Conservation (phyloP, 371 early-diverging fungal species). For the Syncephalastrum contaminatum region DNA sequence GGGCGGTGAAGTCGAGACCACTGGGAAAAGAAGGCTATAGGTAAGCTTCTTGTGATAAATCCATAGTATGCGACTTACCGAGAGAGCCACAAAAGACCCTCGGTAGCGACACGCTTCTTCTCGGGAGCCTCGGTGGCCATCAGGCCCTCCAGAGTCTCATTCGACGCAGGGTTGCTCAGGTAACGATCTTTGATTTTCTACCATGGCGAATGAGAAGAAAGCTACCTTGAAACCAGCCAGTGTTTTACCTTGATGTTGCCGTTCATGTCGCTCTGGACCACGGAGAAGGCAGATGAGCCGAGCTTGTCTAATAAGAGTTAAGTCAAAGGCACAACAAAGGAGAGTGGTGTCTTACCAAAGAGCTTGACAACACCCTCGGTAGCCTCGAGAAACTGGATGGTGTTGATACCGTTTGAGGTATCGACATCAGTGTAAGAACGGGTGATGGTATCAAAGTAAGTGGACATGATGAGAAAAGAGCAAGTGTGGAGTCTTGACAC, state of each 20-base stretch:
- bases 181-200: constrained; percentile 84
- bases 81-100: constrained; percentile 92
- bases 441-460: constrained; percentile 69
- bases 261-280: constrained; percentile 86
- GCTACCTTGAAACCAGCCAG: background rate
- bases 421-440: constrained; percentile 73
- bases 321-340: background rate
- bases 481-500: background rate
- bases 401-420: constrained; percentile 69
- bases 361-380: constrained; percentile 78
- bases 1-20: constrained; percentile 86
- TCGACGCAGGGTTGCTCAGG: constrained; percentile 58
- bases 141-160: constrained; percentile 81
- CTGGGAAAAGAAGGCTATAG: background rate
- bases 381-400: constrained; percentile 85
- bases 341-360: constrained; percentile 65
- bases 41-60: background rate
- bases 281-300: constrained; percentile 72
- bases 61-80: constrained; percentile 49
- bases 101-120: constrained; percentile 81
- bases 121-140: constrained; percentile 72
- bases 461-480: constrained; percentile 37
- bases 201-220: no score
- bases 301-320: constrained; percentile 53
- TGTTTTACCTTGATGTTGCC: constrained; percentile 85